Percentiles rank a stretch among this genome's conserved stretches.
Conservation (phyloP, 805 yeast genomes). For the Wickerhamomyces alni region DNA sequence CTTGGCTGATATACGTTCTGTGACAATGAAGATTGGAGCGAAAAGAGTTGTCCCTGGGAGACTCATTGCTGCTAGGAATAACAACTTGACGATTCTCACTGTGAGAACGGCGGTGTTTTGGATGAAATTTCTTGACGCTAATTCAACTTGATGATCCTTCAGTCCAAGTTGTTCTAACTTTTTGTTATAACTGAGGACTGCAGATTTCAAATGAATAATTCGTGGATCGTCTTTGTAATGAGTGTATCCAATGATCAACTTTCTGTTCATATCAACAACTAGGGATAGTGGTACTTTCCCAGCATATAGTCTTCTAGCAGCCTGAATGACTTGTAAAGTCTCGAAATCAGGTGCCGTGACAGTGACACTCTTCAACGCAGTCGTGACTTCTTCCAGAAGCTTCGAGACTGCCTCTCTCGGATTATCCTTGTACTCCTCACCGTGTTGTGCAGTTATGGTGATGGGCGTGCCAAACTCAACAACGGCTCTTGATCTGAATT, state of each 20-base stretch:
- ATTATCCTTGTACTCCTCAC: constrained; percentile 55
- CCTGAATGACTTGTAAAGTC: constrained; percentile 89
- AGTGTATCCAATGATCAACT: constrained; percentile 78
- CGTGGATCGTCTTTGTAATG: constrained; percentile 69
- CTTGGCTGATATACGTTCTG: constrained; percentile 60
- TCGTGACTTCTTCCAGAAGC: constrained; percentile 64
- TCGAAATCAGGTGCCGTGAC: constrained; percentile 93
- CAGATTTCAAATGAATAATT: constrained; percentile 52
- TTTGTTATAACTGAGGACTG: constrained; percentile 65
- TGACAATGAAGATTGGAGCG: constrained; percentile 76
- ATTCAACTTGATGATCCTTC: constrained; percentile 66
- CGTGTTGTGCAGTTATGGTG: constrained; percentile 54
- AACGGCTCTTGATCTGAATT: constrained; percentile 91
- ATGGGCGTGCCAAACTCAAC: constrained; percentile 92
- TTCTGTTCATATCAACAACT: constrained; percentile 82
- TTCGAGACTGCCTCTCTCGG: constrained; percentile 73
- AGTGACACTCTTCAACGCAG: constrained; percentile 79
- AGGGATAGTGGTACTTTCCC: constrained; percentile 66
- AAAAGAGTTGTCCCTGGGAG: constrained; percentile 83
- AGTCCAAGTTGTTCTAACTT: constrained; percentile 57
- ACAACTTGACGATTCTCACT: constrained; percentile 45
- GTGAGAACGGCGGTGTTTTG: constrained; percentile 44
- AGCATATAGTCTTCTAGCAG: constrained; percentile 82
- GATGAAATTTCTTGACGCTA: constrained; percentile 39
- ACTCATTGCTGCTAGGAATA: constrained; percentile 51